Evolutionary conservation across 768 basidiomycete genomes (phyloP), one percentile per base, ranked within the genome.

Genomic region (Calocybe indica): DNA sequence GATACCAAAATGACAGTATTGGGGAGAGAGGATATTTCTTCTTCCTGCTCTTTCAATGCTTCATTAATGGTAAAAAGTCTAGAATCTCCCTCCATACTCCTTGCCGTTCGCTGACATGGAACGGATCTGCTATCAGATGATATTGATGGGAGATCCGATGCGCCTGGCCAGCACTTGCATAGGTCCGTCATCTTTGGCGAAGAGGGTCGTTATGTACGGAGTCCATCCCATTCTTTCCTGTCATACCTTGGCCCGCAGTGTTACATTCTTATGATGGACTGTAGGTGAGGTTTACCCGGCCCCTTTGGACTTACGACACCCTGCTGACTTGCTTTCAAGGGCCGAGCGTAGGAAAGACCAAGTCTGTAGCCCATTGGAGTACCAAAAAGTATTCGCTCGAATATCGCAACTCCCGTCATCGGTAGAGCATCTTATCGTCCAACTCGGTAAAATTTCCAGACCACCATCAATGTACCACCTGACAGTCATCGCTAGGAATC

Each of bases 11-110:
- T 53, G 44, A 39, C 50, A 90, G 86, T 6, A 88, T 97, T 46
- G 95, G 94, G 5, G 66, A 80, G 0, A 72, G 88, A 54, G 91
- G 85, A 14, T 96, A 93, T 67, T 94, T 94, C 63, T 94, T 83
- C 72, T 99, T 83, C 68, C 72, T 95, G 14, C 73, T 99, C 1
- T 98, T 99, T 73, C 95, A 99, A 56, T 90, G 88, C 55, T 94
- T 94, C 63, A 80, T 88, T 56, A 84, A 86, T 52, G 79, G 88
- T 88, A 55, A 45, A 77, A 9, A 44, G 52, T 37, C 14, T 45
- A 14, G 22, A 13, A 22, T 35, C 8, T 46, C 45, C 44, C 11
- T 10, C 29, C 36, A 42, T 47, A 32, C 11, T 41, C 31, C 8
- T 11, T n/a, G 44, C 22, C 22, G 22, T 22, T 22, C 22, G 13